These are phyloP conservation scores for Ascochyta rabiei DNA, from an alignment of 2,329 filamentous ascomycete genomes.

Conservation along the genomic window DNA sequence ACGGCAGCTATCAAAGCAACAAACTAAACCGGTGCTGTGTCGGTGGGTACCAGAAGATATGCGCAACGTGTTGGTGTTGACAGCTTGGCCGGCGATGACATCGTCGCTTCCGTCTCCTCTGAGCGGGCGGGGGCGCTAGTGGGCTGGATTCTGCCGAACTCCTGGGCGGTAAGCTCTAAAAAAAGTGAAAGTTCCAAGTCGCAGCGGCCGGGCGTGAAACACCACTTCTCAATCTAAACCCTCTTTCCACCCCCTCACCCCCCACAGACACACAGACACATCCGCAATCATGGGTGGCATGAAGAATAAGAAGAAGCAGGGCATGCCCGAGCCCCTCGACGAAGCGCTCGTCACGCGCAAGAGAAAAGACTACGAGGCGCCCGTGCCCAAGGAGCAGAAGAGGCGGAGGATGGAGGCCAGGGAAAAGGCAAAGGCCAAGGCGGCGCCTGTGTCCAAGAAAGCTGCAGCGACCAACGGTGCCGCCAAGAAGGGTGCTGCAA, in stretches of 20 bases:
- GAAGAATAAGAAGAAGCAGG: slow-evolving; percentile 96
- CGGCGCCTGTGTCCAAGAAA: slow-evolving; percentile 40
- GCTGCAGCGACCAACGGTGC: slow-evolving; percentile 49
- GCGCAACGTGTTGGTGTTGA: slow-evolving; percentile 7
- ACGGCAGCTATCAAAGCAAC: not conserved
- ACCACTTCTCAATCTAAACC: slow-evolving; percentile 2
- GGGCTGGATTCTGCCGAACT: slow-evolving; percentile 17
- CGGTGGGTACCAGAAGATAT: not conserved
- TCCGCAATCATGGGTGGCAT: slow-evolving; percentile 74
- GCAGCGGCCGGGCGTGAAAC: slow-evolving; percentile 9
- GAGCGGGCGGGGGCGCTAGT: slow-evolving; percentile 6
- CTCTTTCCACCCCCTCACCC: not conserved
- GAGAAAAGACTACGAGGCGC: slow-evolving; percentile 76
- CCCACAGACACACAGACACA: too few relatives aligned
- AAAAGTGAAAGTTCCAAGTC: slow-evolving; percentile 24
- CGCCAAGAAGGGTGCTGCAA: slow-evolving; percentile 26
- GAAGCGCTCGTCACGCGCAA: slow-evolving; percentile 79
- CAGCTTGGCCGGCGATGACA: slow-evolving; percentile 36
- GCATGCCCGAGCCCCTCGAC: slow-evolving; percentile 79
- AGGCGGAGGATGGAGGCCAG: slow-evolving; percentile 59
- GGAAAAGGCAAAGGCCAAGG: slow-evolving; percentile 27
- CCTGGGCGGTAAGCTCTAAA: too few relatives aligned
- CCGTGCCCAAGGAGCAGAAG: slow-evolving; percentile 56
- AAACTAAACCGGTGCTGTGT: not conserved
- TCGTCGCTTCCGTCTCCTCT: slow-evolving; percentile 31